A percentile compares a stretch with the other conserved stretches of the same genome.
phyloP scores from a whole-genome alignment of 129 eudicot species.

The Chrysanthemum makinoi region DNA sequence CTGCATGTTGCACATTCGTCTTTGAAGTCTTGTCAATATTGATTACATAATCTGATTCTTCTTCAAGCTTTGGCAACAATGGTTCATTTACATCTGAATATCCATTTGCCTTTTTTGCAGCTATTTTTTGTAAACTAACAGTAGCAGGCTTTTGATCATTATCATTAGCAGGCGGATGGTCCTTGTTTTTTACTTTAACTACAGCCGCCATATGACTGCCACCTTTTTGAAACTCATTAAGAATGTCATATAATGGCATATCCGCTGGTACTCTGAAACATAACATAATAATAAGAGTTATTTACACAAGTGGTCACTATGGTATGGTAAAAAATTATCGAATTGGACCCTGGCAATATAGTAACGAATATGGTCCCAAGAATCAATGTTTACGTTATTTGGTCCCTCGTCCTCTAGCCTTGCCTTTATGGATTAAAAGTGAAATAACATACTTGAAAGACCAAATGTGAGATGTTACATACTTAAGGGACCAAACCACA shows the following conservation, averaged over 20 bases:
- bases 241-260: slow-evolving; percentile 95
- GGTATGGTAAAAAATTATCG: no score
- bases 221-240: slow-evolving; percentile 95
- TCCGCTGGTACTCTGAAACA: slow-evolving; percentile 78
- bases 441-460: no score
- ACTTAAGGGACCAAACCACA: no score
- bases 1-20: slow-evolving; percentile 25
- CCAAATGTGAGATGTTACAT: no score
- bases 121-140: slow-evolving; percentile 25
- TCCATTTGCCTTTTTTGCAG: slow-evolving; percentile 23
- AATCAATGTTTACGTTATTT: no score
- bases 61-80: slow-evolving; percentile 50
- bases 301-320: no score
- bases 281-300: neutral
- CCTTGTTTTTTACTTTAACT: slow-evolving; percentile 60
- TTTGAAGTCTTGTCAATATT: slow-evolving; percentile 44
- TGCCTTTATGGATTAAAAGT: no score
- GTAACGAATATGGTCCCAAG: no score
- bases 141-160: slow-evolving; percentile 14
- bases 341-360: no score
- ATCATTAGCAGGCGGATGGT: slow-evolving; percentile 29
- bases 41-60: slow-evolving; percentile 38
- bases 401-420: no score
- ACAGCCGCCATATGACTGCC: slow-evolving; percentile 99
- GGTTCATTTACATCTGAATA: slow-evolving; percentile 53